These are phyloP conservation scores for Steccherinum ochraceum DNA, from an alignment of 768 basidiomycete genomes.

Conservation along the genomic window DNA sequence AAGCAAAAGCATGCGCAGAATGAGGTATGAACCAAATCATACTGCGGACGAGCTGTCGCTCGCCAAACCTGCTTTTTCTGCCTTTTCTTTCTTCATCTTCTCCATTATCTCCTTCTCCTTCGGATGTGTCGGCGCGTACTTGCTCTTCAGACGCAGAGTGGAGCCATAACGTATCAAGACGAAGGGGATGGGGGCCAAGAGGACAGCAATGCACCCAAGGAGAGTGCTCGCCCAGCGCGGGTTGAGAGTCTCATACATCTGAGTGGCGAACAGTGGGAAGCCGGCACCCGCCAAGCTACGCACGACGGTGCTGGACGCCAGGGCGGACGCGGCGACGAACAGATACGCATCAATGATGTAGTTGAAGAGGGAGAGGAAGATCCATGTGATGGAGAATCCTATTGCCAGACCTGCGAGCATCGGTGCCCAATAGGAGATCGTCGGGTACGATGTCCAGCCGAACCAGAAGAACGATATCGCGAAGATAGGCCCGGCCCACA, in stretches of 20 bases:
- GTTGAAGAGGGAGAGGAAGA: slow-evolving; percentile 53
- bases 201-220: slow-evolving; percentile 46
- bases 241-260: slow-evolving; percentile 48
- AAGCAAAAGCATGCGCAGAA: neutral
- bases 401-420: slow-evolving; percentile 42
- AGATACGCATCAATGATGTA: slow-evolving; percentile 64
- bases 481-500: slow-evolving; percentile 48
- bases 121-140: slow-evolving; percentile 17
- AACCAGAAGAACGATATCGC: slow-evolving; percentile 64
- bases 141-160: slow-evolving; percentile 18
- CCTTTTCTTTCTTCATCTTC: neutral
- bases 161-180: slow-evolving; percentile 21
- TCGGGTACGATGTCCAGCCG: slow-evolving; percentile 56
- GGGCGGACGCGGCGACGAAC: slow-evolving; percentile 49
- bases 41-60: neutral
- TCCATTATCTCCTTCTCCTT: neutral
- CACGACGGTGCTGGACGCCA: slow-evolving; percentile 49
- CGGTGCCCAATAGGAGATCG: slow-evolving; percentile 48
- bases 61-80: neutral
- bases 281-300: slow-evolving; percentile 28
- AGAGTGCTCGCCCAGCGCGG: slow-evolving; percentile 56
- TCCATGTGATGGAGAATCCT: slow-evolving; percentile 47
- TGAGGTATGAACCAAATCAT: neutral
- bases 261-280: slow-evolving; percentile 24
- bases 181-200: slow-evolving; percentile 40